Evolutionary conservation across 306 rosid species (phyloP), one percentile per base, ranked within the genome.

Genomic region (Prunus kanzakura): DNA sequence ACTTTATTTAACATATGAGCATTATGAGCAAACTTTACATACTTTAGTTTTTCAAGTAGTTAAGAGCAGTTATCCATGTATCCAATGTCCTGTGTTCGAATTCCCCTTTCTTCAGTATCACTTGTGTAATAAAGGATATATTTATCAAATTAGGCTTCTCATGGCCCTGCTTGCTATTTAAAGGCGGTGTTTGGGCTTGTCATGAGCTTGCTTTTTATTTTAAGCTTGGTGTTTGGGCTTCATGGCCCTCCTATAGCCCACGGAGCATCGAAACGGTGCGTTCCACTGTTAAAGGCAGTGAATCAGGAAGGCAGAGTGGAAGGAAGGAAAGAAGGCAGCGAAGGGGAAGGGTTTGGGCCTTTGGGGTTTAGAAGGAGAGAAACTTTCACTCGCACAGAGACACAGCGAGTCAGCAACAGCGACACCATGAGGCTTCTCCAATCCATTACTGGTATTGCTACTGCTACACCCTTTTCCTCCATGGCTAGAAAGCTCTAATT

Each of bases 371-470:
- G 67, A 63, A 51, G 16, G 54, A 45, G 70, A n/a, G 54, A 5
- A 50, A 32, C 78, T 6, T 69, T 16, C 18, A 74, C 54, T 62
- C 78, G 57, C 56, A 57, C 29, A 30, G 25, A 27, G 22, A 4
- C 16, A 41, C 9, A 41, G 19, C 51, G 70, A 65, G 18, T 41
- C 25, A 58, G 41, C 23, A 0, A 4, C 76, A 43, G 35, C 19
- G 67, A 32, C 79, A 50, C 79, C 52, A 90, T 91, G 98, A 90
- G 76, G 80, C 82, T 87, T 23, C 88, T 91, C 80, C 93, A 79
- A 68, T 87, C 93, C 61, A 60, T 90, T 69, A 8, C 84, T 57
- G 89, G 96, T 86, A 78, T 30, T 4, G 46, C 50, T 52, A 45
- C 60, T 22, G 8, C 22, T 71, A 41, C 64, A 15, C 27, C 2